Conservation (phyloP, 192 early-diverging fungal genomes). For the Umbelopsis sp. region DNA sequence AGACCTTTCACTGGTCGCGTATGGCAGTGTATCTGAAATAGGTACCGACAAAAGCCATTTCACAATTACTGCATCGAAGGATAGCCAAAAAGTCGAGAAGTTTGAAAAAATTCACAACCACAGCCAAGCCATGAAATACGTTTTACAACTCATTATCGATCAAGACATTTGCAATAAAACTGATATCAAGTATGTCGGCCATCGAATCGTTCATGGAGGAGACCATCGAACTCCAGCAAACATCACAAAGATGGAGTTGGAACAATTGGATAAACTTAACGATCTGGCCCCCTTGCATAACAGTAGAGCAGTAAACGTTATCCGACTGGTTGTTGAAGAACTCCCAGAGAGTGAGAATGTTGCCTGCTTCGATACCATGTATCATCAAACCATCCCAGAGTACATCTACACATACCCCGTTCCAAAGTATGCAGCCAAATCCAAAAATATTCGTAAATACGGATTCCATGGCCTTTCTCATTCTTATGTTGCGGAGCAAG, state of each 20-base stretch:
- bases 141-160: neutral
- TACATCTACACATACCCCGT: conserved; percentile 31
- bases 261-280: conserved; percentile 23
- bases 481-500: conserved; percentile 21
- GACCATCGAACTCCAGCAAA: neutral
- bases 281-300: conserved; percentile 33
- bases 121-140: neutral
- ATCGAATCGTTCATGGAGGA: conserved; percentile 25
- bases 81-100: neutral
- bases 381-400: conserved; percentile 23
- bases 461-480: conserved; percentile 31
- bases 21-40: conserved; percentile 22
- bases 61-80: neutral
- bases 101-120: conserved; percentile 1
- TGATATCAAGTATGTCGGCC: conserved; percentile 9
- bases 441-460: conserved; percentile 28
- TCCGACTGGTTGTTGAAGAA: conserved; percentile 12
- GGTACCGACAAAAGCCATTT: conserved; percentile 17
- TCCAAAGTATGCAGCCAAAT: conserved; percentile 11
- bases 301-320: conserved; percentile 21
- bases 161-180: neutral
- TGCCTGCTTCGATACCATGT: conserved; percentile 31
- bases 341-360: conserved; percentile 16
- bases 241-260: conserved; percentile 15
- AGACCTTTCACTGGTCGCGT: conserved; percentile 2